Base-by-base conservation (phyloP, 2,329 filamentous ascomycete genomes). In the Myriangium duriaei region DNA sequence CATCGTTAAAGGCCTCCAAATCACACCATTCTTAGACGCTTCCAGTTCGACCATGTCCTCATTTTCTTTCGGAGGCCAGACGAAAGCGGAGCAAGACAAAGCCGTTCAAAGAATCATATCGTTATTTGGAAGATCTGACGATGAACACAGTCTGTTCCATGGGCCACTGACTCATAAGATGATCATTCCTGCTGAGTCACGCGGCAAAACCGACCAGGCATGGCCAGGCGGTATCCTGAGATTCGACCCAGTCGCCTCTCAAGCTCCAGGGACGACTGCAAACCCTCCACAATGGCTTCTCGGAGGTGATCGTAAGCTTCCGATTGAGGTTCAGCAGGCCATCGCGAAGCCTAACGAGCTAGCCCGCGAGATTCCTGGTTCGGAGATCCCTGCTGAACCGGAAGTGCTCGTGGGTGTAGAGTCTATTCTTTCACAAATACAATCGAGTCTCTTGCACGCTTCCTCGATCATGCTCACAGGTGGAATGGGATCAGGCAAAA, bases 391-490 rank as follows among this genome's bases (percentile, higher is more conserved):
- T 6, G 53, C 59, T 3, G 52, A 63, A 14, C 60, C 70, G 24
- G 74, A 80, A 7, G 56, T 69, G 3, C 66, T 98, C 47, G 85
- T 96, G 12, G 88, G 87, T 1, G 88, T 96, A 41, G 85, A 96
- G 49, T 64, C 70, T 2, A 63, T 92, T 0, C 70, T 94, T 17
- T 67, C 72, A 4, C 76, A 84, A 47, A 67, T 93, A 13, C 68
- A 79, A 42, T 78, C 75, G 2, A 82, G 92, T 49, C 64, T 98
- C 3, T 75, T 79, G 1, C 82, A 93, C 49, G 74, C 83, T 46
- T 95, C 88, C 0, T 96, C 91, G 0, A 82, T 95, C 1, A 67
- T 98, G 15, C 60, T 98, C 30, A 92, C 86, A 0, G 91, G 91
- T 28, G 84, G 82, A 1, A 74, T 94, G 47, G 91, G 91, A 0